A percentile compares a stretch with the other conserved stretches of the same genome.
phyloP scores from a whole-genome alignment of 306 rosid genomes.

The Trichosanthes truncata region DNA sequence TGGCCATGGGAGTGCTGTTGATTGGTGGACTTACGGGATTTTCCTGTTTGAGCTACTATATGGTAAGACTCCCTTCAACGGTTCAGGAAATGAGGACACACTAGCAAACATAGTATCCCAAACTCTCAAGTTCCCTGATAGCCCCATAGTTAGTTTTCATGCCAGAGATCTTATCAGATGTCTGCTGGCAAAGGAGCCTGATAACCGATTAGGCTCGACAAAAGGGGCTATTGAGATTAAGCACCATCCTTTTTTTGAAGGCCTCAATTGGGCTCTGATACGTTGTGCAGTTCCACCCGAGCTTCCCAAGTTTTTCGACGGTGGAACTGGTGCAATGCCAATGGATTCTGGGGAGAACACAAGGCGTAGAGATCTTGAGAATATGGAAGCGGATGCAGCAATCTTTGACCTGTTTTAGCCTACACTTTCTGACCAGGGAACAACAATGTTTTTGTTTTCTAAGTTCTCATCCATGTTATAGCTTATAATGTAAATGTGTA shows the following conservation, averaged over 20 bases:
- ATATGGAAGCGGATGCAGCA: slow-evolving; percentile 39
- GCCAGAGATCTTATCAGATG: slow-evolving; percentile 88
- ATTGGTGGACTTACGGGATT: slow-evolving; percentile 98
- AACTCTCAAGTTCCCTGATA: slow-evolving; percentile 75
- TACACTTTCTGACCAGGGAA: neutral
- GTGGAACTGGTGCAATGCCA: slow-evolving; percentile 30
- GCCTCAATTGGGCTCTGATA: slow-evolving; percentile 95
- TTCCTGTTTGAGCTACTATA: slow-evolving; percentile 80
- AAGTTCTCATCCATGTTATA: slow-evolving; percentile 17
- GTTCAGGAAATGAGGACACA: slow-evolving; percentile 72
- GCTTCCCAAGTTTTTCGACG: slow-evolving; percentile 55
- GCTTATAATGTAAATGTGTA: slow-evolving; percentile 39
- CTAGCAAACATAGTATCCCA: slow-evolving; percentile 66
- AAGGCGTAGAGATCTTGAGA: slow-evolving; percentile 38
- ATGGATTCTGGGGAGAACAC: slow-evolving; percentile 43
- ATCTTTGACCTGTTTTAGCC: slow-evolving; percentile 79
- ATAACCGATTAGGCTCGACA: slow-evolving; percentile 76
- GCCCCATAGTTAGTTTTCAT: slow-evolving; percentile 77
- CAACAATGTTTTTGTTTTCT: neutral
- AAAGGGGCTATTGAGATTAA: slow-evolving; percentile 94
- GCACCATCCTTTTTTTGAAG: slow-evolving; percentile 88
- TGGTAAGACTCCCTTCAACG: slow-evolving; percentile 93
- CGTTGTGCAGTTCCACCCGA: slow-evolving; percentile 89
- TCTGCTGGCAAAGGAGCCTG: slow-evolving; percentile 76
- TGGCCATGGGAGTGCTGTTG: slow-evolving; percentile 88